Evolutionary conservation across 108 stramenopile genomes (phyloP), one percentile per base, ranked within the genome.

Genomic region (Stephanodiscus minutulus): DNA sequence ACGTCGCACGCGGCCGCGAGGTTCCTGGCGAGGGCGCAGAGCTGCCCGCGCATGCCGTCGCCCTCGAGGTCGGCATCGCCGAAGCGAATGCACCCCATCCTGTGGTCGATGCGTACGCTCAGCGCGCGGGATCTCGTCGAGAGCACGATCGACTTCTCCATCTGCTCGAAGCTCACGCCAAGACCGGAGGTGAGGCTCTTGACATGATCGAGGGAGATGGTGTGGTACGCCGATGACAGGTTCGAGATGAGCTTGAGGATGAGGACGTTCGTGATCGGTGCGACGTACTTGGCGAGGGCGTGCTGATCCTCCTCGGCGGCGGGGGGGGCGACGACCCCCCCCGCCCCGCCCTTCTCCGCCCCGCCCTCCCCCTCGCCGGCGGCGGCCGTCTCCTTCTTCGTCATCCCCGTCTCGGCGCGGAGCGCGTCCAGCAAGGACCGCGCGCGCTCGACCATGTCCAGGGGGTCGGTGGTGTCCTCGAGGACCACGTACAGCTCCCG

Each of bases 71-170:
- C 82, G 37, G 82, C 82, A 66, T 84, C 83, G 3, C 95, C 95
- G 78, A 98, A 97, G 24, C 95, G 88, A 39, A 97, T 77, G 79
- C 96, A 96, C 21, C 91, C 85, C 4, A 89, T 83, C 58, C 91
- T 79, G 75, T 96, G 93, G 66, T 98, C 97, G 75, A 98, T 82
- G 31, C 86, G 77, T 49, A 91, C 88, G 52, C 70, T 68, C 18
- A 95, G 57, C 20, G 82, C 85, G 48, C 83, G 81, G 17, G 82
- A 83, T 67, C 88, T 85, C 9, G 88, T 84, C 17, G 94, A 92
- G 18, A 86, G 60, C 8, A 97, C 93, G 46, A 98, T 81, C 20
- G 85, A 76, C 66, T 94, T 95, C 82, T 98, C 98, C 68, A 97
- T 87, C 55, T 96, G 87, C 60, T 91, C 82, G 81, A 92, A 93